Base-by-base conservation (phyloP, 2,329 filamentous ascomycete species). In the Colletotrichum sidae region DNA sequence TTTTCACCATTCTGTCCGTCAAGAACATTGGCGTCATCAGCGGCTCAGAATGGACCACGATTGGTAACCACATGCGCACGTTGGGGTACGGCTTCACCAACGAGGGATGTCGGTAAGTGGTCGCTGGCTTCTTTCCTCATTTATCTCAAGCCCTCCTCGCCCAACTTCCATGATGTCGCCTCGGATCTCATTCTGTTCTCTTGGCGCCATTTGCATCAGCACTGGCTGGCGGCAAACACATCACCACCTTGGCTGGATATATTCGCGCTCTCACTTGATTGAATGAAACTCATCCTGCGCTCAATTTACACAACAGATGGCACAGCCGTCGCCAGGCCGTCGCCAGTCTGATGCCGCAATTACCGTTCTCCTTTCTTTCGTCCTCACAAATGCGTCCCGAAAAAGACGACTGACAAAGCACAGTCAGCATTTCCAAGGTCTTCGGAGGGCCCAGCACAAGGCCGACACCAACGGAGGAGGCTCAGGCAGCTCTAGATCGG, bases 1-100 rank as follows among this genome's bases (percentile, higher is more conserved):
- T 88, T 78, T 88, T 88, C 71, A 87, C 86, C 57, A 88, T 89
- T 65, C 76, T 88, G 44, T 86, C 83, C 4, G 84, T 88, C 53
- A 89, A 89, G 77, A 86, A 88, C 73, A 87, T 89, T 70, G 86
- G 86, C 68, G 81, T 88, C 72, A 88, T 89, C 75, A 88, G 85
- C 75, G 86, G 85, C 63, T 77, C 79, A 13, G 86, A 89, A 86
- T 89, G 86, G 86, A 84, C 81, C 35, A 86, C 82, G 44, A 88
- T 89, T 70, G 86, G 86, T 68, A 86, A 86, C 74, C 81, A 86
- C 67, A 88, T 89, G 86, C 81, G 86, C 66, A 75, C 77, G 41
- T 71, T 88, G 62, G 86, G 86, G 60, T 88, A 89, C 70, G 85
- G 85, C 75, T 88, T 89, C 74, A 88, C 86, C 15, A 88, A 89